Base-by-base conservation (phyloP, 805 yeast species). In the Hemisphaericaspora nanyangensis region DNA sequence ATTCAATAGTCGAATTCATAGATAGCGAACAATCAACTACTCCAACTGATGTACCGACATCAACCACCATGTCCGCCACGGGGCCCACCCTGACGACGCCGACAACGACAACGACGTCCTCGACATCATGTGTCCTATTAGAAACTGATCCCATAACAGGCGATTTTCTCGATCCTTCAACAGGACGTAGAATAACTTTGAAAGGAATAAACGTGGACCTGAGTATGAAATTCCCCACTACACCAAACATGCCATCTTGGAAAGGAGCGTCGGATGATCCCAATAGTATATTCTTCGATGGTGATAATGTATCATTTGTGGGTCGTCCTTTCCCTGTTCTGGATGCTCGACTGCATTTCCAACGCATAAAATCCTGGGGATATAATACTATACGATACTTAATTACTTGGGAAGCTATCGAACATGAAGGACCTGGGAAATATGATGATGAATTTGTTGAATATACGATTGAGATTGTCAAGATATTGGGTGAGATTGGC, bases 321-420 rank as follows among this genome's bases (percentile, higher is more conserved):
- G 87, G 87, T 1, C 69, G 87, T 38, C 96, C 96, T 0, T 83
- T 86, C 51, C 82, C 90, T 0, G 51, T 89, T 10, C 79, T 71
- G 2, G 90, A 86, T 17, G 90, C 93, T 0, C 79, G 70, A 40
- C 63, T 51, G 28, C 96, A 90, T 56, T 65, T 90, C 31, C 64
- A 58, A 8, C 68, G 95, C 41, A 76, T 90, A 54, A 85, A 82
- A 55, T 68, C 79, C 6, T 76, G 90, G 77, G 97, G 97, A 1
- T 87, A 75, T 60, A 90, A 89, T 55, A 73, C 83, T 3, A 72
- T 90, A 16, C 64, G 97, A 40, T 85, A 80, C 55, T 65, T 88
- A 15, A 67, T 85, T 36, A 83, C 95, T 1, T 90, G 97, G 97
- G 97, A 90, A 57, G 91, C 96, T 0, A 52, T 90, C 7, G 97